These are phyloP conservation scores for Ustilago trichophora DNA, from an alignment of 1,284 basidiomycete species.

Conservation along the genomic window DNA sequence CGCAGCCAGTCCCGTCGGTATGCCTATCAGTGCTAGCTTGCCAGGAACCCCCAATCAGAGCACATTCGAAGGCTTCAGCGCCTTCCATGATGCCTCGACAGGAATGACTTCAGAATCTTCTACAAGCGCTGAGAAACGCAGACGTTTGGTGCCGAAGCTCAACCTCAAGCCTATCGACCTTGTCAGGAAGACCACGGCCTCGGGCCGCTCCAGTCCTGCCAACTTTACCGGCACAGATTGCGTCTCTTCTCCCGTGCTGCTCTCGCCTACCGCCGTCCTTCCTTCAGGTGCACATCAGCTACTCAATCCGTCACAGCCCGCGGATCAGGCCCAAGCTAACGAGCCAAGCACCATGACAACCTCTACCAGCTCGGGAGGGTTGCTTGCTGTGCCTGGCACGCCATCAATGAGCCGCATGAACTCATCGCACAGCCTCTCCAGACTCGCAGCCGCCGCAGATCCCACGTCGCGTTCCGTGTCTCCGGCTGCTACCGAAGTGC, in stretches of 20 bases:
- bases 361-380: conserved; percentile 13
- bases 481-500: conserved; percentile 20
- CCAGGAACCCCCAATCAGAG: conserved; percentile 44
- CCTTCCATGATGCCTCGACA: neutral
- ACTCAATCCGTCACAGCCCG: neutral
- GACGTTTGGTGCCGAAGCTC: conserved; percentile 26
- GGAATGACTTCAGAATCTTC: neutral
- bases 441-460: conserved; percentile 9
- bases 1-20: conserved; percentile 37
- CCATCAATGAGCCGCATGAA: conserved; percentile 29
- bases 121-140: conserved; percentile 16
- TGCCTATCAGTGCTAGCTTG: conserved; percentile 25
- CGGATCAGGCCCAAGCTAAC: neutral
- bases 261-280: conserved; percentile 20
- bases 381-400: conserved; percentile 25
- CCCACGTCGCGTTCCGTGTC: conserved; percentile 11
- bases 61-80: conserved; percentile 20
- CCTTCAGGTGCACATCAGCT: conserved; percentile 5
- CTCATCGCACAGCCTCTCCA: conserved; percentile 34
- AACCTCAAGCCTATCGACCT: conserved; percentile 29
- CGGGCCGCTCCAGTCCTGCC: conserved; percentile 27
- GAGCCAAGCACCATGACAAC: neutral
- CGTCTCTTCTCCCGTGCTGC: conserved; percentile 29
- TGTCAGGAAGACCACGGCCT: conserved; percentile 15
- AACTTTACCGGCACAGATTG: conserved; percentile 17